Base-by-base conservation (phyloP, 192 early-diverging fungal genomes). In the Podila clonocystis region DNA sequence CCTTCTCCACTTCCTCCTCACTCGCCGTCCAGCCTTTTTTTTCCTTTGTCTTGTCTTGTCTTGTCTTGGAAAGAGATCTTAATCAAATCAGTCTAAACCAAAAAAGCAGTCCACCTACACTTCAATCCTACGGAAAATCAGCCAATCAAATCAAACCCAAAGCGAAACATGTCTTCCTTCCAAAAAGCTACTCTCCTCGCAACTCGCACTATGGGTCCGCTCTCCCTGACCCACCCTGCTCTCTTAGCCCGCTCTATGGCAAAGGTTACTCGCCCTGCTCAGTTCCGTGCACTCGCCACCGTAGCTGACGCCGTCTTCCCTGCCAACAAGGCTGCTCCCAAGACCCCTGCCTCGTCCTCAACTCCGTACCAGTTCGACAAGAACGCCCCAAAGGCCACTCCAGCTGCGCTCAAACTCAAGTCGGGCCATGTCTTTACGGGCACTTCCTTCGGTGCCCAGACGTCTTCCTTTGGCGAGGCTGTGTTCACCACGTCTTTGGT, bases 401-500 rank as follows among this genome's bases (percentile, higher is more conserved):
- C 92, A 29, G 93, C 92, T 55, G 77, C 87, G 0, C 87, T 98
- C 67, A 93, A 92, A 78, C 84, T 98, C 58, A 89, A 92, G 65
- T 83, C 94, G 5, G 96, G 96, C 65, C 88, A 95, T 83, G 83
- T 89, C 17, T 98, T 97, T 68, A 85, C 88, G 8, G 96, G 95
- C 50, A 89, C 87, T 5, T 97, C 95, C 5, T 98, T 97, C 76
- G 97, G 97, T 57, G 94, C 95, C 0, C 79, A 93, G 12, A 72
- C 79, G 9, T 78, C 88, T 19, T 66, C 87, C 9, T 88, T 95
- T 63, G 97, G 97, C 75, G 97, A 98, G 83, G 93, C 94, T 15
- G 97, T 98, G 22, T 98, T 98, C 74, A 97, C 97, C 33, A 97
- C 96, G 0, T 94, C 94, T 11, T 75, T 97, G 58, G 97, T 97